Evolutionary conservation across 768 basidiomycete species (phyloP), one percentile per base, ranked within the genome.

Genomic region (Amanita brunnescens): DNA sequence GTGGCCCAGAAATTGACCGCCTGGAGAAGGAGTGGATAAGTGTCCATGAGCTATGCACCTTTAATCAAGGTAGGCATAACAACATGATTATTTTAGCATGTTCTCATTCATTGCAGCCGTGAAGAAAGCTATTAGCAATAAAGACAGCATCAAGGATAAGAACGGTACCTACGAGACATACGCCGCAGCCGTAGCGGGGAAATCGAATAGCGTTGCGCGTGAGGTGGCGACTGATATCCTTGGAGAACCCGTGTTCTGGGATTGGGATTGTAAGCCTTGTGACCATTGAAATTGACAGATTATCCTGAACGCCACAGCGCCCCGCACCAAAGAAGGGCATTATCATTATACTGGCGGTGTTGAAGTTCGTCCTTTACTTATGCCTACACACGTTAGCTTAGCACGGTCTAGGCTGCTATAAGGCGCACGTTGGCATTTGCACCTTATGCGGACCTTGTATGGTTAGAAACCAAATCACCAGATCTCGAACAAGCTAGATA

Each of bases 391-490:
- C 12, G 30, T 20, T 49, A 10, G 21, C 34, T 38, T 29, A 16
- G 16, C 23, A 5, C 53, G 44, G 5, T n/a, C 20, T 51, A 82
- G 79, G 77, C 87, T 5, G 93, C 91, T 9, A 79, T 92, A 62
- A 84, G 86, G 58, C 86, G 92, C 32, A 80, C 82, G 2, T 72
- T 85, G 54, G 78, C 80, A 18, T 96, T 83, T 61, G 87, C 91
- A 0, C 88, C 89, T 16, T 87, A 91, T 58, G 84, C 91, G 12
- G 92, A 96, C 65, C 76, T 94, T 58, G 71, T 94, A 40, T 96
- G 92, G 93, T 76, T 94, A 39, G 93, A 95, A 71, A 96, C 93
- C 2, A 92, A 90, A 59, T 75, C 76, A n/a, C 92, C 93, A 7
- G 78, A 91, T 62, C 72, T 95, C 20, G 74, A 81, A 52, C 80